Conservation (phyloP, 2,329 filamentous ascomycete species). For the Alternaria arborescens region DNA sequence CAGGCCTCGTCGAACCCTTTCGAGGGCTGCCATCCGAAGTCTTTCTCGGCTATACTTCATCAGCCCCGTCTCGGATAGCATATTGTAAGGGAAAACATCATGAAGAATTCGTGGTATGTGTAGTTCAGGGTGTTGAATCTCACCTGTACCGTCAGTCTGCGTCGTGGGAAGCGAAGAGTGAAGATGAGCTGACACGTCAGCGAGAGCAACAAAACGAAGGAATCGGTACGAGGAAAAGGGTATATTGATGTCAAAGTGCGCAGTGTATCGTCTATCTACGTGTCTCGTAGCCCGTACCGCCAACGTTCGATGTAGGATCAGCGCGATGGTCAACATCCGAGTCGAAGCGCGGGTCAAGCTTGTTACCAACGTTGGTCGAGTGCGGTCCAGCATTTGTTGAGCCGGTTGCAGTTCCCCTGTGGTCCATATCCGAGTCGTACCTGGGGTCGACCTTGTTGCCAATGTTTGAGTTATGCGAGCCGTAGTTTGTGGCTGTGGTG, state of each 20-base stretch:
- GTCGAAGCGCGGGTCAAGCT: conserved; percentile 47
- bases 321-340: conserved; percentile 32
- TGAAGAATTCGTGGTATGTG: not conserved
- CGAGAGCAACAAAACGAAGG: not conserved
- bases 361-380: conserved; percentile 40
- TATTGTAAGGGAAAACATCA: not conserved
- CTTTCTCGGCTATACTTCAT: conserved; percentile 1
- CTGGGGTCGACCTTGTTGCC: conserved; percentile 46
- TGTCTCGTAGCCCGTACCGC: conserved; percentile 22
- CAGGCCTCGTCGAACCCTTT: conserved; percentile 7
- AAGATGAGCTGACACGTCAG: conserved; percentile 16
- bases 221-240: conserved; percentile 12
- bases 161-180: not conserved
- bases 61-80: not conserved
- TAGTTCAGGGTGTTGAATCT: not conserved
- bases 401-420: conserved; percentile 26
- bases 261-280: conserved; percentile 25
- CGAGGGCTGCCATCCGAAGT: conserved; percentile 7
- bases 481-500: conserved; percentile 41
- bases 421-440: conserved; percentile 39
- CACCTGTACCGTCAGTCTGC: conserved; percentile 20
- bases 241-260: conserved; percentile 25
- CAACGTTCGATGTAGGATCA: conserved; percentile 22
- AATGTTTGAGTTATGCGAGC: conserved; percentile 42
- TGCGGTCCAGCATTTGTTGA: conserved; percentile 43